These are phyloP conservation scores for Sporothrix inflata DNA, from an alignment of 2,329 filamentous ascomycete species.

Conservation along the genomic window DNA sequence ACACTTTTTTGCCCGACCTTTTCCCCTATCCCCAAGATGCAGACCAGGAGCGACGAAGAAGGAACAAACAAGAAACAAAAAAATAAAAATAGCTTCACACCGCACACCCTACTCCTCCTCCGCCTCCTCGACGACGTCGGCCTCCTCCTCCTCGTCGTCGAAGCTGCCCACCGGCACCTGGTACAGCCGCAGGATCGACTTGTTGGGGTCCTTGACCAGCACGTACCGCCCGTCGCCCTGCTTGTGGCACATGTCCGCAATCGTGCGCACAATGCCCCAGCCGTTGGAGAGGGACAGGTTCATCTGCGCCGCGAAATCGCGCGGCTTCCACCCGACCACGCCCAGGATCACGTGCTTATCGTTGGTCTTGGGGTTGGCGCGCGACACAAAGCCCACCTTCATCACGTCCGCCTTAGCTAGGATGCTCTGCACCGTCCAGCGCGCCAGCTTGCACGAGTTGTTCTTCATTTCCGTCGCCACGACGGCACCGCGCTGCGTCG, in stretches of 20 bases:
- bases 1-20: constrained; percentile 23
- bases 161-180: constrained; percentile 85
- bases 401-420: constrained; percentile 96
- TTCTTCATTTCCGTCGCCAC: constrained; percentile 99
- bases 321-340: constrained; percentile 96
- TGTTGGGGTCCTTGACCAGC: constrained; percentile 90
- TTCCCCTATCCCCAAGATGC: not conserved
- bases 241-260: constrained; percentile 88
- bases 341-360: constrained; percentile 95
- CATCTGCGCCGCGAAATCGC: constrained; percentile 97
- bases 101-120: constrained; percentile 39
- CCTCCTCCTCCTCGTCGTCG: constrained; percentile 82
- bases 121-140: constrained; percentile 54
- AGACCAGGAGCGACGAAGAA: not conserved
- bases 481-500: constrained; percentile 92
- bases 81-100: not conserved
- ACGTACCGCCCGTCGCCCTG: constrained; percentile 81
- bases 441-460: constrained; percentile 97
- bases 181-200: constrained; percentile 90
- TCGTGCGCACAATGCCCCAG: constrained; percentile 98
- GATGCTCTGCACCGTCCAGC: constrained; percentile 97
- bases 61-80: not conserved
- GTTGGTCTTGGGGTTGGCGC: constrained; percentile 86
- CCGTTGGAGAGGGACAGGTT: constrained; percentile 95
- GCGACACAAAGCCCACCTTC: constrained; percentile 99